These are phyloP conservation scores for Saccharomycopsis crataegensis DNA, from an alignment of 1,139 yeast genomes.

Conservation along the genomic window DNA sequence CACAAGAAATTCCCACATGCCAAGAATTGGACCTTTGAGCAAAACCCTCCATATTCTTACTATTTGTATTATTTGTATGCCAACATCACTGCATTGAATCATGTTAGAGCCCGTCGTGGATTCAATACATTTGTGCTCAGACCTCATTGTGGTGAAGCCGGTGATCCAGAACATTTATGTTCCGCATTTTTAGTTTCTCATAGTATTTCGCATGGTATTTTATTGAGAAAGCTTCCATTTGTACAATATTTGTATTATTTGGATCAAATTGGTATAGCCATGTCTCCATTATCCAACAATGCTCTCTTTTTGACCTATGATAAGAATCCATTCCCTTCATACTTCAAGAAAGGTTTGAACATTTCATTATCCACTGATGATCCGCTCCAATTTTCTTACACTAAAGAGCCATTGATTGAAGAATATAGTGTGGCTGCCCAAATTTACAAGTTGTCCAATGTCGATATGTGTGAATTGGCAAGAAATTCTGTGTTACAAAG, in stretches of 20 bases:
- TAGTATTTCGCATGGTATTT: conserved; percentile 91
- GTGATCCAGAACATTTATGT: conserved; percentile 95
- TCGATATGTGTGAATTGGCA: conserved; percentile 92
- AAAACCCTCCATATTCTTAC: conserved; percentile 97
- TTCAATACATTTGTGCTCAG: conserved; percentile 86
- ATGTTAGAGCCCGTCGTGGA: conserved; percentile 65
- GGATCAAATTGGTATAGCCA: conserved; percentile 96
- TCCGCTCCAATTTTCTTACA: conserved; percentile 90
- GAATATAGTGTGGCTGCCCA: conserved; percentile 98
- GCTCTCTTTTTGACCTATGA: conserved; percentile 93
- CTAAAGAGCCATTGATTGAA: conserved; percentile 95
- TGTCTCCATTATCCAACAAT: conserved; percentile 96
- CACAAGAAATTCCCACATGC: conserved; percentile 82
- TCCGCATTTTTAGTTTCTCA: conserved; percentile 86
- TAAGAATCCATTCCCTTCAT: conserved; percentile 84
- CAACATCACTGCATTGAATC: conserved; percentile 77
- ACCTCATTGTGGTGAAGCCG: conserved; percentile 99
- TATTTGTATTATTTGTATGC: conserved; percentile 85
- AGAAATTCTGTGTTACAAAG: conserved; percentile 80
- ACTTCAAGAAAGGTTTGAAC: conserved; percentile 87
- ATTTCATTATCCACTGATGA: conserved; percentile 92
- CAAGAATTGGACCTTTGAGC: conserved; percentile 62
- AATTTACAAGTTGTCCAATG: conserved; percentile 85
- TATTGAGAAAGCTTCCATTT: conserved; percentile 86
- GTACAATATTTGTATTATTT: conserved; percentile 87